phyloP scores from a whole-genome alignment of 306 rosid species.

The Gleditsia sinensis region DNA sequence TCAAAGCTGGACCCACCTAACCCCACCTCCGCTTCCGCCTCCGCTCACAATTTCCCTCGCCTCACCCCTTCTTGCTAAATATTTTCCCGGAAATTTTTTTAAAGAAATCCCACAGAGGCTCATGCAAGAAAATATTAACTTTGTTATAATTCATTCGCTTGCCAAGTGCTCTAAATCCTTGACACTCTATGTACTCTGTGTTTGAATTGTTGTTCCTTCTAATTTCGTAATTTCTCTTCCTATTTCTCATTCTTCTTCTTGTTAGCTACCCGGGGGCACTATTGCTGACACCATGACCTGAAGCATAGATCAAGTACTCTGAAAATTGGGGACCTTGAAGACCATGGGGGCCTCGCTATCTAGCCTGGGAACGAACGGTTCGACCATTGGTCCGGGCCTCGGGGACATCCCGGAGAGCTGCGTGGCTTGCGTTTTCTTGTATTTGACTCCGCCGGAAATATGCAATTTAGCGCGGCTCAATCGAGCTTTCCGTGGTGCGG shows the following conservation, averaged over 20 bases:
- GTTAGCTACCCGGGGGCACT: neutral
- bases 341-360: constrained; percentile 86
- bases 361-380: constrained; percentile 64
- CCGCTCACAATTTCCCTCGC: neutral
- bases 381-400: constrained; percentile 64
- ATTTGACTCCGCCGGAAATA: constrained; percentile 88
- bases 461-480: constrained; percentile 87
- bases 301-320: neutral
- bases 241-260: neutral
- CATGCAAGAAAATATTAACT: neutral
- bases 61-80: neutral
- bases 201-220: neutral
- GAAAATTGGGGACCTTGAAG: constrained; percentile 5
- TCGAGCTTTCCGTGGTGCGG: constrained; percentile 84
- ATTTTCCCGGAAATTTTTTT: constrained; percentile 13
- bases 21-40: neutral
- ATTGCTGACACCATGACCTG: constrained; percentile 22
- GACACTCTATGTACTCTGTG: no score
- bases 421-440: constrained; percentile 82
- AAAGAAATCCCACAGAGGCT: neutral
- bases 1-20: neutral
- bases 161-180: constrained; percentile 9
- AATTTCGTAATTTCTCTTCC: neutral
- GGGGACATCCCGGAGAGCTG: constrained; percentile 95
- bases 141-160: neutral